phyloP scores from a whole-genome alignment of 2,329 filamentous ascomycete species.

The Drechslera avenae region DNA sequence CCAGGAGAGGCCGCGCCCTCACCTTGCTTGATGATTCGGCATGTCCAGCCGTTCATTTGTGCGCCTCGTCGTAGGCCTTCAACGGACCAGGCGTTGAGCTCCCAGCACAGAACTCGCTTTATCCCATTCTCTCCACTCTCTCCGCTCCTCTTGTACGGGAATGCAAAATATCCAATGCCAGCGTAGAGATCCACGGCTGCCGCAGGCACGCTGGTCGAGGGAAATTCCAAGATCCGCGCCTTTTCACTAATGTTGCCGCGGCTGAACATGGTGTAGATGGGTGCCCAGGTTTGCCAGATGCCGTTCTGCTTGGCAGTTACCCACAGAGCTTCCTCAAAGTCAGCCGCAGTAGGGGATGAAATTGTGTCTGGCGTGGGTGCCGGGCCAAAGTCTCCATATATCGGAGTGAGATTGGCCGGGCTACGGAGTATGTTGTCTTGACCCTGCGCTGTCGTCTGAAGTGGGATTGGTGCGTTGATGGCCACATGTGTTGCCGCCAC shows the following conservation, averaged over 20 bases:
- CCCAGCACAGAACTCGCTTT: slow-evolving; percentile 77
- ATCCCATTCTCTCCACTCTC: slow-evolving; percentile 62
- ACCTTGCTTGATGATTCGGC: slow-evolving; percentile 8
- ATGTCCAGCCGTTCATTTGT: slow-evolving; percentile 48
- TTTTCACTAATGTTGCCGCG: slow-evolving; percentile 91
- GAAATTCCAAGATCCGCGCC: slow-evolving; percentile 66
- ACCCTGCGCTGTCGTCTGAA: slow-evolving; percentile 17
- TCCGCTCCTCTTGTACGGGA: slow-evolving; percentile 77
- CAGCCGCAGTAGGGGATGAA: slow-evolving; percentile 42
- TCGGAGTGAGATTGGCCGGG: slow-evolving; percentile 70
- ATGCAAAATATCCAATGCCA: slow-evolving; percentile 92
- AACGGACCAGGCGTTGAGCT: slow-evolving; percentile 69
- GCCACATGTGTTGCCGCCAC: slow-evolving; percentile 62
- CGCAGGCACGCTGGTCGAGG: slow-evolving; percentile 34
- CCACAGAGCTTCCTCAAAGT: slow-evolving; percentile 77
- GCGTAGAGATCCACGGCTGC: slow-evolving; percentile 78
- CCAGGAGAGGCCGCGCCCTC: background rate
- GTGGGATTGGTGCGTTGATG: slow-evolving; percentile 62
- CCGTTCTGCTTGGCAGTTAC: slow-evolving; percentile 74
- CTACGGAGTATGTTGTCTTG: slow-evolving; percentile 71
- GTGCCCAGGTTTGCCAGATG: slow-evolving; percentile 84
- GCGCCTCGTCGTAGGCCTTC: slow-evolving; percentile 53
- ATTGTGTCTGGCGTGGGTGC: slow-evolving; percentile 23
- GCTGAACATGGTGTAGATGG: slow-evolving; percentile 91
- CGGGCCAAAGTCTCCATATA: slow-evolving; percentile 77